Base-by-base conservation (phyloP, 495 filamentous ascomycete genomes). In the Baudoinia panamericana region DNA sequence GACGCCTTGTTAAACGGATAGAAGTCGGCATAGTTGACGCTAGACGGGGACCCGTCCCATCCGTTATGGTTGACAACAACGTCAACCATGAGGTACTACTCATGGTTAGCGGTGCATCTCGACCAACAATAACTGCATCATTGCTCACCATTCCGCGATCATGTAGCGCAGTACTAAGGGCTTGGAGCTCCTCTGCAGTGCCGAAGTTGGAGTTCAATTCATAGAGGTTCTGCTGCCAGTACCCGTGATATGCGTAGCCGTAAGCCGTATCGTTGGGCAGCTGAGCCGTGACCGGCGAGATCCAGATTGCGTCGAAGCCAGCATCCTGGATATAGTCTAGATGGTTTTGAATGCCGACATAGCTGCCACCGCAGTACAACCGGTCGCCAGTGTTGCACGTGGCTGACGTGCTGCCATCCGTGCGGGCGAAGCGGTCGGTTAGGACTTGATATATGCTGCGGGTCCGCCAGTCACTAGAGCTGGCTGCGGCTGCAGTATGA, bases 301-400 rank as follows among this genome's bases (percentile, higher is more conserved):
- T 90, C 83, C 82, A 88, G 32, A 87, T 73, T 17, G 82, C 80
- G 27, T 78, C 79, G 48, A 88, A 87, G 12, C 84, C 81, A 75
- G 88, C 80, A 39, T 66, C 66, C 51, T 84, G 70, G 53, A 88
- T 82, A 48, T 82, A 70, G 57, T 79, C 76, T 23, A 82, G 60
- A 43, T 76, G 67, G 23, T 78, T 70, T 40, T 78, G 75, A 36
- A 92, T 72, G 4, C 83, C 84, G 41, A 64, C 62, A 65, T 73
- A 88, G 23, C 75, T 77, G 8, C 84, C 84, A 29, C 81, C 82
- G 45, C 82, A 92, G 62, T 85, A 87, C 28, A 66, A 63, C 7
- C 61, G 32, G 32, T 58, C 43, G 1, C 55, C 58, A 8, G 70
- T 56, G 61, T 75, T 58, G 50, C 68, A 72, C 36, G 63, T 40